A percentile compares a stretch with the other conserved stretches of the same genome.
Conservation (phyloP, 176 grass and related monocot genomes). For the Rhynchospora pubera region DNA sequence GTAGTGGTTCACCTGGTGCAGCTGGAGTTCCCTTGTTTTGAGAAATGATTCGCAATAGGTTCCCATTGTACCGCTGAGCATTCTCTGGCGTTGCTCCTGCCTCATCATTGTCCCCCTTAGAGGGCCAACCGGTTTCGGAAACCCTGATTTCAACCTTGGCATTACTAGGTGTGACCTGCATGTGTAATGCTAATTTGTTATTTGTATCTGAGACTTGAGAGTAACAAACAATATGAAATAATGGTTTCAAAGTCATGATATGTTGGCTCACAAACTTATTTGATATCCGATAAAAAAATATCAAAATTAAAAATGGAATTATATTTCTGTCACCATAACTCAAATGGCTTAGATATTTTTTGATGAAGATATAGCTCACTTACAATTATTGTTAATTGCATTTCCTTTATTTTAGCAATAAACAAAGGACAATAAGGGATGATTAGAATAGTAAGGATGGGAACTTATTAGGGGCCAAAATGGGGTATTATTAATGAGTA, state of each 20-base stretch:
- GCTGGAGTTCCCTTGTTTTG: constrained; percentile 70
- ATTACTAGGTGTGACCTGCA: constrained; percentile 9
- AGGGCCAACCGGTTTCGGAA: constrained; percentile 96
- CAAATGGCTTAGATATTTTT: too few relatives aligned
- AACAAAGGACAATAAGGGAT: neutral
- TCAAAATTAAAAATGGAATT: too few relatives aligned
- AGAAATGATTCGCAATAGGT: constrained; percentile 63
- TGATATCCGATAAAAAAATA: too few relatives aligned
- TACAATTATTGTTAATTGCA: neutral
- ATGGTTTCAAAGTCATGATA: neutral
- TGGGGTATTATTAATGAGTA: neutral
- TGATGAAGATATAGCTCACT: too few relatives aligned
- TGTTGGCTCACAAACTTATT: too few relatives aligned
- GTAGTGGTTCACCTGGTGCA: constrained; percentile 37
- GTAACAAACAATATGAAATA: neutral
- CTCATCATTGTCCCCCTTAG: constrained; percentile 57
- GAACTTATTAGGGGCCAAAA: neutral
- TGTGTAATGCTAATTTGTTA: neutral
- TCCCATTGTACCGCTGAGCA: constrained; percentile 66
- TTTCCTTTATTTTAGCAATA: neutral
- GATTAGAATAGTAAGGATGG: neutral
- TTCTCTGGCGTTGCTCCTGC: constrained; percentile 66
- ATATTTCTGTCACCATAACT: too few relatives aligned
- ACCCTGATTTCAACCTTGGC: constrained; percentile 50
- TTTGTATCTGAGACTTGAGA: neutral